Percentiles rank a stretch among this genome's conserved stretches.
Evolutionary conservation across 2,329 filamentous ascomycete genomes (phyloP).

Genomic region (Tricladium varicosporioides): DNA sequence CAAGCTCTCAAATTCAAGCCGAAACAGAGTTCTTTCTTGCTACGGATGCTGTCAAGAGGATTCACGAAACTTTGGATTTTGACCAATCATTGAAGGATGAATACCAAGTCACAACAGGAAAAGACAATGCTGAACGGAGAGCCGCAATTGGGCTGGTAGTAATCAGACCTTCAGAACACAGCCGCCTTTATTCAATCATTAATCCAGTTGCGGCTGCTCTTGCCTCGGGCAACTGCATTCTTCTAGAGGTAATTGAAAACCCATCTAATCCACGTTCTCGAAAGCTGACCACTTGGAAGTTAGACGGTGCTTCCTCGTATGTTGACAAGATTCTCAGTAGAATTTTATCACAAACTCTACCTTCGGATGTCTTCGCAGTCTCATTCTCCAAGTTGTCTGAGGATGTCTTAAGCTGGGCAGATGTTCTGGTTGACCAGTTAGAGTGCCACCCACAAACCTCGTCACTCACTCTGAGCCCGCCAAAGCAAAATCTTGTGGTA

Average conservation of each 20-base stretch:
- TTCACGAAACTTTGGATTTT: slow-evolving; percentile 40
- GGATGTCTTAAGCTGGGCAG: too few relatives aligned
- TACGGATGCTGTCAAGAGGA: slow-evolving; percentile 38
- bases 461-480: too few relatives aligned
- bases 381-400: too few relatives aligned
- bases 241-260: slow-evolving; percentile 41
- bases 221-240: slow-evolving; percentile 49
- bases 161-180: slow-evolving; percentile 47
- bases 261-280: too few relatives aligned
- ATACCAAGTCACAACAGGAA: slow-evolving; percentile 41
- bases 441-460: too few relatives aligned
- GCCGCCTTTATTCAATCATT: slow-evolving; percentile 46
- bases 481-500: too few relatives aligned
- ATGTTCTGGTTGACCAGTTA: too few relatives aligned
- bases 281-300: too few relatives aligned
- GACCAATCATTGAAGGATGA: slow-evolving; percentile 39
- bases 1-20: slow-evolving; percentile 37
- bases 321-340: too few relatives aligned
- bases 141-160: slow-evolving; percentile 43
- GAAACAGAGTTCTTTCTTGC: slow-evolving; percentile 42
- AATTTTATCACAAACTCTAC: too few relatives aligned
- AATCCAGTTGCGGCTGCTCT: slow-evolving; percentile 45
- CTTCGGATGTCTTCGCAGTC: too few relatives aligned
- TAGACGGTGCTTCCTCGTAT: too few relatives aligned
- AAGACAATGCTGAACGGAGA: slow-evolving; percentile 36